Evolutionary conservation across 306 rosid genomes (phyloP).

Genomic region (Cicer yamashitae): DNA sequence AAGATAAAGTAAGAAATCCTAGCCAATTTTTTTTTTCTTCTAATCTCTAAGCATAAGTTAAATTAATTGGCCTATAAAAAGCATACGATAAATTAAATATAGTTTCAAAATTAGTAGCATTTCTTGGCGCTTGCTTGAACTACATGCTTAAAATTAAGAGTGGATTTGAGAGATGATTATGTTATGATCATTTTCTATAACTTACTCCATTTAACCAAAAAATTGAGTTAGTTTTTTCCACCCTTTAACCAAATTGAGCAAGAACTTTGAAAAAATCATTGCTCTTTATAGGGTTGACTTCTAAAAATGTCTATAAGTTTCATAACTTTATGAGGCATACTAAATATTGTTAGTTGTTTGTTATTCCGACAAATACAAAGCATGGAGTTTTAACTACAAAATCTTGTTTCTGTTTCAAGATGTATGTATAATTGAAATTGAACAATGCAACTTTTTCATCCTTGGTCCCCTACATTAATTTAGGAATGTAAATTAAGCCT

Average conservation of each 20-base stretch:
- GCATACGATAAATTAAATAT: slow-evolving; percentile 16
- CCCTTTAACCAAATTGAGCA: slow-evolving; percentile 40
- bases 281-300: slow-evolving; percentile 55
- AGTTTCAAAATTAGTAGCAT: slow-evolving; percentile 4
- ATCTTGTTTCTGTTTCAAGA: slow-evolving; percentile 43
- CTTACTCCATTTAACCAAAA: no score
- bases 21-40: slow-evolving; percentile 21
- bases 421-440: slow-evolving; percentile 42
- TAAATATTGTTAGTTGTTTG: slow-evolving; percentile 38
- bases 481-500: slow-evolving; percentile 6
- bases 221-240: neutral
- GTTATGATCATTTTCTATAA: slow-evolving; percentile 47
- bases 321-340: slow-evolving; percentile 54
- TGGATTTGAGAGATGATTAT: slow-evolving; percentile 51
- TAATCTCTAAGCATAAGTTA: neutral
- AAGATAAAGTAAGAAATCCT: neutral
- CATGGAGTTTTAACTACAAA: slow-evolving; percentile 44
- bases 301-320: slow-evolving; percentile 26
- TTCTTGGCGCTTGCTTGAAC: slow-evolving; percentile 21
- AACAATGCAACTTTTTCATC: slow-evolving; percentile 47
- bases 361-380: slow-evolving; percentile 47
- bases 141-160: slow-evolving; percentile 44
- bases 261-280: slow-evolving; percentile 50
- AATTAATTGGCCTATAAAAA: neutral
- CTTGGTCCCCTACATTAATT: slow-evolving; percentile 59